These are phyloP conservation scores for Microcyclospora pomicola DNA, from an alignment of 2,329 filamentous ascomycete species.

Conservation along the genomic window DNA sequence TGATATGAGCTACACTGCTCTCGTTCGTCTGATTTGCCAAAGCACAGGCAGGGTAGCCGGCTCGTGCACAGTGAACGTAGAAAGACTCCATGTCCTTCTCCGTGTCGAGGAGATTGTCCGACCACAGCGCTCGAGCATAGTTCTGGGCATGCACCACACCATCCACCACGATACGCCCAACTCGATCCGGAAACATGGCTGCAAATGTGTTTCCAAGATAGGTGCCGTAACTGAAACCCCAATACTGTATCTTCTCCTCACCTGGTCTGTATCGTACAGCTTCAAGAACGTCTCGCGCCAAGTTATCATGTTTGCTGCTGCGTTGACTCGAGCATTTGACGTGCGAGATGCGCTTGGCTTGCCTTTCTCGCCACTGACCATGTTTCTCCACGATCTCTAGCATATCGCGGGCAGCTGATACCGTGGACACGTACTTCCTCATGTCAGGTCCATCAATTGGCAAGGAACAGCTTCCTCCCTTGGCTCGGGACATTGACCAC, in stretches of 20 bases:
- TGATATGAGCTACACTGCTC: conserved; percentile 23
- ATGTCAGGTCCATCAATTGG: conserved; percentile 22
- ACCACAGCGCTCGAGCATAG: conserved; percentile 24
- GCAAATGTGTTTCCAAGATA: conserved; percentile 29
- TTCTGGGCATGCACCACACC: conserved; percentile 32
- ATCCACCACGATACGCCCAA: conserved; percentile 30
- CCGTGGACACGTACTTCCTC: conserved; percentile 32
- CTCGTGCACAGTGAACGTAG: conserved; percentile 31
- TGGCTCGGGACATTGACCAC: conserved; percentile 29
- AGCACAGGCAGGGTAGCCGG: conserved; percentile 28
- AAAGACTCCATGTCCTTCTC: conserved; percentile 31
- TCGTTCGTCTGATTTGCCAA: conserved; percentile 21
- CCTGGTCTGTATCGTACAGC: conserved; percentile 12
- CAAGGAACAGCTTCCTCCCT: conserved; percentile 16
- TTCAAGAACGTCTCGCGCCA: background rate
- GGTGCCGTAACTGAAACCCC: conserved; percentile 36
- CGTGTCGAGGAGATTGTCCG: conserved; percentile 29
- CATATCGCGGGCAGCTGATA: conserved; percentile 37
- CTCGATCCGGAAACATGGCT: conserved; percentile 26
- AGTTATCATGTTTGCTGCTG: background rate
- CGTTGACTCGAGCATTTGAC: background rate
- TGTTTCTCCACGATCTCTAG: conserved; percentile 33
- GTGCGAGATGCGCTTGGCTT: conserved; percentile 9
- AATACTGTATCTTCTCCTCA: conserved; percentile 21
- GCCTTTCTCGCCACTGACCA: conserved; percentile 19